Conservation (phyloP, 352 stramenopile genomes). For the Globisporangium iwayamae region DNA sequence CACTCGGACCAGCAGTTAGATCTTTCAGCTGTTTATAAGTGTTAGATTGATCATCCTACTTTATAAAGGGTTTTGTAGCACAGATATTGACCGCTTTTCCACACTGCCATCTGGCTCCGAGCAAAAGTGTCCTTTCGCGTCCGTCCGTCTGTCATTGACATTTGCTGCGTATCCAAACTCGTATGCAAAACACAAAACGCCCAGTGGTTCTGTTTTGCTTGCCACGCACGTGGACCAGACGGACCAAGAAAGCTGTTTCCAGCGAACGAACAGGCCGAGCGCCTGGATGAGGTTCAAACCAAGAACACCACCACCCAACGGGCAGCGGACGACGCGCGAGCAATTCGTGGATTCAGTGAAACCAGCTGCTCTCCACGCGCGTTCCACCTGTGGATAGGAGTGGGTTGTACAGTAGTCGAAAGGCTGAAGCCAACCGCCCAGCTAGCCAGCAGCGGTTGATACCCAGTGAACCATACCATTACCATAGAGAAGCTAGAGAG, state of each 20-base stretch:
- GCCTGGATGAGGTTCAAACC: not conserved
- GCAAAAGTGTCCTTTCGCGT: constrained; percentile 1
- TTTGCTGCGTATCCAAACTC: not conserved
- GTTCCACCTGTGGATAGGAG: constrained; percentile 9
- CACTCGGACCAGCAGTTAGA: too few species aligned
- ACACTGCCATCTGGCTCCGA: not conserved
- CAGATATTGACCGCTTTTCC: not conserved
- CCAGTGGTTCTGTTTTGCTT: not conserved
- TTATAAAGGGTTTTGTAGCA: not conserved
- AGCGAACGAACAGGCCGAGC: not conserved
- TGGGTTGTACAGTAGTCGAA: too few species aligned
- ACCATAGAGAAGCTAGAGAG: not conserved
- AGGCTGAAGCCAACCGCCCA: not conserved
- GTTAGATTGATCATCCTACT: not conserved
- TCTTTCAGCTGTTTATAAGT: too few species aligned
- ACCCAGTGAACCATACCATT: too few species aligned
- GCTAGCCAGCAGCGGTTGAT: not conserved
- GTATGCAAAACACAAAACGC: not conserved
- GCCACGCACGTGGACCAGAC: not conserved
- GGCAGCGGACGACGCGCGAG: not conserved
- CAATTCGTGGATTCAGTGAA: constrained; percentile 6
- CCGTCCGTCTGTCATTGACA: not conserved
- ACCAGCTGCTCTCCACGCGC: not conserved
- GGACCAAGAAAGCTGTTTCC: not conserved
- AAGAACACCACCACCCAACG: not conserved